Conservation (phyloP, 176 grass and related monocot genomes). For the Avena sativa region DNA sequence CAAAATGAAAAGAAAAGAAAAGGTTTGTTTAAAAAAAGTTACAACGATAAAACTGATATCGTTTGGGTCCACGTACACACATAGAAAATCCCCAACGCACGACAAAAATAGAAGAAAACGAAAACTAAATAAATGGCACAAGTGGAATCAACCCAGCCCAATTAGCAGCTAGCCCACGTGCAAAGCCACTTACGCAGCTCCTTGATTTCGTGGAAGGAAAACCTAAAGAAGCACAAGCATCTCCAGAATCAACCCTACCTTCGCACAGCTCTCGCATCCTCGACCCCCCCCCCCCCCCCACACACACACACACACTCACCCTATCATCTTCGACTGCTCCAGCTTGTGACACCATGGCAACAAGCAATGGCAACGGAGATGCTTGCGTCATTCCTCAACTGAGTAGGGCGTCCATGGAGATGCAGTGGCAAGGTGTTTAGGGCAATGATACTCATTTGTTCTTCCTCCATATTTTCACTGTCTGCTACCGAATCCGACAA, state of each 20-base stretch:
- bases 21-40: no score
- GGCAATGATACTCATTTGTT: background rate
- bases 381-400: no score
- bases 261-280: background rate
- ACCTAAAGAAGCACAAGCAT: background rate
- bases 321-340: background rate
- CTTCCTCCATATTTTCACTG: background rate
- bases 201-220: background rate
- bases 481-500: background rate
- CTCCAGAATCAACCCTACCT: background rate
- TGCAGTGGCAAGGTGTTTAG: background rate
- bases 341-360: background rate
- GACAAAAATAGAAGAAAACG: no score
- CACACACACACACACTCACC: background rate
- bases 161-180: background rate
- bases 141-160: background rate
- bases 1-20: no score
- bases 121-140: no score
- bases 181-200: background rate
- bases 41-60: no score
- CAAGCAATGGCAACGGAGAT: background rate
- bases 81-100: no score
- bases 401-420: no score
- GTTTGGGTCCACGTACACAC: no score
- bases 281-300: background rate